Evolutionary conservation across 306 rosid species (phyloP).

Genomic region (Fragaria iinumae): DNA sequence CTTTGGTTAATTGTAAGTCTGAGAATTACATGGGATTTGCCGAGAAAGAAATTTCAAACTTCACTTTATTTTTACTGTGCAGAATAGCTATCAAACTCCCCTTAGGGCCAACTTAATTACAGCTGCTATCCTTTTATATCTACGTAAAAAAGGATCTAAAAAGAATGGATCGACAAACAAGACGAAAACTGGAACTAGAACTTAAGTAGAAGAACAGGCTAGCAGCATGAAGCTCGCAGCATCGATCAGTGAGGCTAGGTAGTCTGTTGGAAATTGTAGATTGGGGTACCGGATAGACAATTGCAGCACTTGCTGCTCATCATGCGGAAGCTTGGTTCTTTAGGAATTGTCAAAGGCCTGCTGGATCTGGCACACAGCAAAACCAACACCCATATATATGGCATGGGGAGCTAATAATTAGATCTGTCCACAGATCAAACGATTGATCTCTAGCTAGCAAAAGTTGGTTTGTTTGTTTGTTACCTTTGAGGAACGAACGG

Average conservation of each 20-base stretch:
- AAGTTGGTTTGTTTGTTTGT: not conserved
- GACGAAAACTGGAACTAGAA: not conserved
- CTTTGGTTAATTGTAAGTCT: not conserved
- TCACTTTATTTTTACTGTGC: not conserved
- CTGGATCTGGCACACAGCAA: slow-evolving; percentile 42
- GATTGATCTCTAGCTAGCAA: not conserved
- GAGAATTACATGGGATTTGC: not conserved
- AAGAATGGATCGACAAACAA: not conserved
- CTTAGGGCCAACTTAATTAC: not conserved
- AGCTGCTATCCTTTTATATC: not conserved
- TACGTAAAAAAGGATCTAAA: not conserved
- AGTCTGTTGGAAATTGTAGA: slow-evolving; percentile 50
- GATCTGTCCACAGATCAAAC: not conserved
- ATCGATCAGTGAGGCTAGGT: not conserved
- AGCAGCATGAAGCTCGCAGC: not conserved
- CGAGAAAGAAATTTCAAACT: not conserved
- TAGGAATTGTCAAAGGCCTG: slow-evolving; percentile 63
- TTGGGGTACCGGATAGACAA: slow-evolving; percentile 37
- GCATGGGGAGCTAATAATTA: not conserved
- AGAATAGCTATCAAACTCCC: not conserved
- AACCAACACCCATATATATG: not conserved
- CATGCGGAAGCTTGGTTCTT: slow-evolving; percentile 67
- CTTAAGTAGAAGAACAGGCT: not conserved
- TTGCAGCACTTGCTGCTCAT: slow-evolving; percentile 51
- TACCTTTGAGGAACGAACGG: slow-evolving; percentile 90